A percentile compares a stretch with the other conserved stretches of the same genome.
Conservation (phyloP, 1,284 basidiomycete genomes). For the Taiwanofungus camphoratus region DNA sequence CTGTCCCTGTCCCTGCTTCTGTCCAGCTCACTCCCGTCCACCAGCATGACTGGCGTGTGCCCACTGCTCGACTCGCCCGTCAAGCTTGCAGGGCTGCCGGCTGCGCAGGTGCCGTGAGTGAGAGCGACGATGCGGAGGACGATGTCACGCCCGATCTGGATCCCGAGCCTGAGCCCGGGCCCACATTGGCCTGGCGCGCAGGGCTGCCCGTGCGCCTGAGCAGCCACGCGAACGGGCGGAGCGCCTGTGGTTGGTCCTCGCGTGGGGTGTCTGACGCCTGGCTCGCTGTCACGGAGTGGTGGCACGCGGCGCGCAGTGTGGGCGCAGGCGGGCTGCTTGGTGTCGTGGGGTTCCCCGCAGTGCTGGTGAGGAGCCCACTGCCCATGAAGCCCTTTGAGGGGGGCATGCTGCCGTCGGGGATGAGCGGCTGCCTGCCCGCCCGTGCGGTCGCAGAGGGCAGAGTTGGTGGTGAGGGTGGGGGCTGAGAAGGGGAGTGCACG, state of each 20-base stretch:
- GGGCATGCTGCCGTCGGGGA: too few relatives aligned
- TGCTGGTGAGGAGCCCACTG: conserved; percentile 22
- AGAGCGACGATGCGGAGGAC: conserved; percentile 1
- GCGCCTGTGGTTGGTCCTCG: too few relatives aligned
- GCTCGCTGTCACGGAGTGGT: conserved; percentile 2
- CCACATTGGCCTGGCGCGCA: too few relatives aligned
- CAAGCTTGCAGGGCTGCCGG: conserved; percentile 69
- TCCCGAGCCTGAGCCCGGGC: too few relatives aligned
- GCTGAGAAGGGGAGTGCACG: conserved; percentile 9
- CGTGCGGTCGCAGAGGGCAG: neutral
- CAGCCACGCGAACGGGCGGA: neutral
- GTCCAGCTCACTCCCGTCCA: conserved; percentile 67
- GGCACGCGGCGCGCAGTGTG: neutral
- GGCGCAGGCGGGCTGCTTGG: neutral
- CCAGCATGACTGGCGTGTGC: conserved; percentile 62
- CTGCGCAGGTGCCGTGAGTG: neutral
- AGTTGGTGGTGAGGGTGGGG: too few relatives aligned
- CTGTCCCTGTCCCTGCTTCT: conserved; percentile 22
- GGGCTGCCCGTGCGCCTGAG: neutral
- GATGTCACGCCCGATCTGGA: neutral
- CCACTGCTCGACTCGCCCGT: conserved; percentile 75
- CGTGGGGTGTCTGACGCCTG: neutral
- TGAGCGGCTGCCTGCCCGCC: neutral
- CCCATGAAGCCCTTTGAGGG: conserved; percentile 24
- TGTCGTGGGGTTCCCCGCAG: conserved; percentile 6